phyloP scores from a whole-genome alignment of 2,329 filamentous ascomycete genomes.

The Fusarium sp. region DNA sequence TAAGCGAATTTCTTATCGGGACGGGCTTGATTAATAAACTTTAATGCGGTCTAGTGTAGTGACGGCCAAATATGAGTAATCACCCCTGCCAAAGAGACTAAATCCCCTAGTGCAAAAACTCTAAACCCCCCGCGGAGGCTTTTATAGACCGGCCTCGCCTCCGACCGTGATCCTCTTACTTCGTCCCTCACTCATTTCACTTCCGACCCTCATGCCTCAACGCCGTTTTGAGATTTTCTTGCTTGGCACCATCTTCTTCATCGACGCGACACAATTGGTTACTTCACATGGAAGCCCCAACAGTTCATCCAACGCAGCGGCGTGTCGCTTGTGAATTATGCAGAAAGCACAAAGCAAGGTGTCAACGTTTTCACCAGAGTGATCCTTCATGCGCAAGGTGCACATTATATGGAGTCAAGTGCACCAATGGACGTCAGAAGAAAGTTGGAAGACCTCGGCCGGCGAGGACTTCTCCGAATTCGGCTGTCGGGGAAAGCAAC shows the following conservation, averaged over 20 bases:
- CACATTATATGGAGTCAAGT: neutral
- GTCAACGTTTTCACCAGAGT: neutral
- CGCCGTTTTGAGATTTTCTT: neutral
- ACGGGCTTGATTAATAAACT: neutral
- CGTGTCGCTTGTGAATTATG: neutral
- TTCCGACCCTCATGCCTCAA: neutral
- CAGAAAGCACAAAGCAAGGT: neutral
- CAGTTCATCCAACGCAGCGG: neutral
- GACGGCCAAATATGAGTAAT: neutral
- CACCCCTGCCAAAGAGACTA: rapidly evolving
- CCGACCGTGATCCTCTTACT: neutral
- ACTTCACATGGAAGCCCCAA: neutral
- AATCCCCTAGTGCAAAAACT: neutral
- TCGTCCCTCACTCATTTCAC: neutral
- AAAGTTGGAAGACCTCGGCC: neutral
- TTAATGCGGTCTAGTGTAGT: neutral
- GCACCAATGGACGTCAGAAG: neutral
- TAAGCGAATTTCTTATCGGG: neutral
- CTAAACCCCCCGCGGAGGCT: neutral
- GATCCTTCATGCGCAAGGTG: neutral
- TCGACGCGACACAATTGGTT: neutral
- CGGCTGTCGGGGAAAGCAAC: too few relatives aligned
- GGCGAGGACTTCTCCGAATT: neutral
- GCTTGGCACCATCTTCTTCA: neutral
- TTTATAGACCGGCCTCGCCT: neutral